Percentiles rank a stretch among this genome's conserved stretches.
Evolutionary conservation across 2,329 filamentous ascomycete species (phyloP).

Genomic region (Ophiostoma fasciatum): DNA sequence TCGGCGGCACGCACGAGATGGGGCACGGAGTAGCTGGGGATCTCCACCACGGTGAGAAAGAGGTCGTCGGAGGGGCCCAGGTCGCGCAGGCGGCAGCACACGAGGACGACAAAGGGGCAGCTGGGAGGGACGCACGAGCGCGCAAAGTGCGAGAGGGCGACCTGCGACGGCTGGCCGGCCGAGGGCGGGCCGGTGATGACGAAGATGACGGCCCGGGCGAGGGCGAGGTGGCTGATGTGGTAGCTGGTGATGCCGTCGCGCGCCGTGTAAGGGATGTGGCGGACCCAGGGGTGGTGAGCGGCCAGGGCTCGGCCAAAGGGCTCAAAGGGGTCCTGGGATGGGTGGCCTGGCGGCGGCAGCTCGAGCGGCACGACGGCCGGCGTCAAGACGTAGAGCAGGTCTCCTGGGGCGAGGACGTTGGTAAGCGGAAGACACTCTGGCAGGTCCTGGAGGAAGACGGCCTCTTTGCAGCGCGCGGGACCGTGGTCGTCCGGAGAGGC

Average conservation of each 20-base stretch:
- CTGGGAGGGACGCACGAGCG: constrained; percentile 12
- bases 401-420: constrained; percentile 28
- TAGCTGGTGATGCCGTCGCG: constrained; percentile 46
- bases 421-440: constrained; percentile 32
- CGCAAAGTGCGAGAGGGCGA: constrained; percentile 26
- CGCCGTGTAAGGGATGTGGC: constrained; percentile 58
- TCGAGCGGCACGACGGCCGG: constrained; percentile 36
- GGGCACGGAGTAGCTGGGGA: constrained; percentile 29
- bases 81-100: constrained; percentile 31
- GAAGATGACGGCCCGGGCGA: constrained; percentile 45
- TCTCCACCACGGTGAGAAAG: constrained; percentile 38
- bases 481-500: constrained; percentile 11
- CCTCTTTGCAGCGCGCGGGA: constrained; percentile 11
- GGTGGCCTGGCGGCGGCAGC: constrained; percentile 23
- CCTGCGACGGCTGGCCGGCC: constrained; percentile 34
- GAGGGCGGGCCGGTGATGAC: constrained; percentile 37
- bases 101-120: constrained; percentile 35
- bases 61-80: constrained; percentile 23
- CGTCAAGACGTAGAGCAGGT: constrained; percentile 47
- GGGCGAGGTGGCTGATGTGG: constrained; percentile 47
- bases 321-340: constrained; percentile 52
- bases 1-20: constrained; percentile 36
- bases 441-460: constrained; percentile 24
- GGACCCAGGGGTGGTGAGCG: constrained; percentile 42
- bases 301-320: constrained; percentile 50